Percentiles rank a stretch among this genome's conserved stretches.
These are phyloP conservation scores for Trapa bicornis DNA, from an alignment of 345 rosid genomes.

Conservation along the genomic window DNA sequence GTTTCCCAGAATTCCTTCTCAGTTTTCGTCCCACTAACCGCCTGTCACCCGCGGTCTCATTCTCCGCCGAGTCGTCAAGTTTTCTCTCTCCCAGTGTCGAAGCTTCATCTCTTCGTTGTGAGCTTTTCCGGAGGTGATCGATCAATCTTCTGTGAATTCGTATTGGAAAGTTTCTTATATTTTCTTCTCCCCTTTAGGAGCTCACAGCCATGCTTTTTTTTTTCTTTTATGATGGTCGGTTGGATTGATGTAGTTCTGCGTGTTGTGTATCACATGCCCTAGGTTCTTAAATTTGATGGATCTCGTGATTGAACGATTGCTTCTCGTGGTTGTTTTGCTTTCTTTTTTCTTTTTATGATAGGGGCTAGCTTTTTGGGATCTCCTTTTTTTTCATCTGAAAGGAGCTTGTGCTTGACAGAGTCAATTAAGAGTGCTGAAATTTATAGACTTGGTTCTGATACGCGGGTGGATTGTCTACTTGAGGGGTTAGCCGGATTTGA, in stretches of 20 bases:
- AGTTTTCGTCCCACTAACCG: not conserved
- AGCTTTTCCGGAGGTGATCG: not conserved
- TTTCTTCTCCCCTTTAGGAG: not conserved
- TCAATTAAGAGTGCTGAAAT: conserved; percentile 1
- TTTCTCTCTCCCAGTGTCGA: not conserved
- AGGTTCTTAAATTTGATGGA: conserved; percentile 1
- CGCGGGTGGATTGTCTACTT: not conserved
- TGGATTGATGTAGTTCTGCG: too few relatives aligned
- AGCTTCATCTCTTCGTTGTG: not conserved
- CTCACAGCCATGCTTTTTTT: not conserved
- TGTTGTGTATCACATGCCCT: not conserved
- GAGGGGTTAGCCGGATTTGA: conserved; percentile 12
- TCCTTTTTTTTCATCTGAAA: conserved; percentile 4
- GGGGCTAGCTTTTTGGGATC: not conserved
- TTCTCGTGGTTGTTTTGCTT: not conserved
- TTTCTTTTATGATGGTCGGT: not conserved
- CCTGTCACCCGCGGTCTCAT: not conserved
- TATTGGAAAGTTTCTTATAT: not conserved
- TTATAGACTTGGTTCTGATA: not conserved
- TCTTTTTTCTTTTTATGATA: not conserved
- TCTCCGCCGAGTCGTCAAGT: not conserved
- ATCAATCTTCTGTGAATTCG: not conserved
- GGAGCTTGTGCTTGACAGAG: conserved; percentile 1
- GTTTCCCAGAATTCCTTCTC: not conserved
- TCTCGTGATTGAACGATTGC: not conserved